phyloP scores from a whole-genome alignment of 2,329 filamentous ascomycete genomes.

The Aspergillus pseudonomiae region DNA sequence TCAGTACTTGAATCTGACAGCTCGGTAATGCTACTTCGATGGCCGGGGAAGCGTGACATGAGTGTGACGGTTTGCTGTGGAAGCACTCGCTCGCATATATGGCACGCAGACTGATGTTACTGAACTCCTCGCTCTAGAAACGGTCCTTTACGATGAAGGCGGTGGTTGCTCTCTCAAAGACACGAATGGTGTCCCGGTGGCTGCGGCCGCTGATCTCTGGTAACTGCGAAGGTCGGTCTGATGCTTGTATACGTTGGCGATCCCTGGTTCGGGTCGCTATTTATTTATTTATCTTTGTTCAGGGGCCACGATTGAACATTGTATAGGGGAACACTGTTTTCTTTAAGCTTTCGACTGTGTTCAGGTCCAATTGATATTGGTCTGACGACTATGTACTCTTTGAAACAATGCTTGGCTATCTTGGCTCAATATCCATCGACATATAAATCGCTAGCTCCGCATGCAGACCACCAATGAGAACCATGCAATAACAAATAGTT shows the following conservation, averaged over 20 bases:
- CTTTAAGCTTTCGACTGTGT: neutral
- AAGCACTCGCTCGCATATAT: no score
- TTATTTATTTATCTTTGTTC: neutral
- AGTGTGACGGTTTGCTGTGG: no score
- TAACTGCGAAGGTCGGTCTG: neutral
- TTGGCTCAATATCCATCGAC: no score
- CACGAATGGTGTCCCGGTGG: neutral
- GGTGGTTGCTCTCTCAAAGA: slow-evolving; percentile 13
- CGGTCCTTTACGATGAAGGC: slow-evolving; percentile 5
- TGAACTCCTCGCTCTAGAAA: neutral
- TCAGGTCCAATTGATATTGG: neutral
- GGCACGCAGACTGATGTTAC: no score
- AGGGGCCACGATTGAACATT: neutral
- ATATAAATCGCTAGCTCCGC: neutral
- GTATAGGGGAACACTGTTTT: neutral
- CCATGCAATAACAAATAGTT: neutral
- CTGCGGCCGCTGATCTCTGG: neutral
- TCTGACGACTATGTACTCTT: no score
- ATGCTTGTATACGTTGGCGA: neutral
- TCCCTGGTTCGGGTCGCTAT: neutral
- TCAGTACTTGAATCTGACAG: no score
- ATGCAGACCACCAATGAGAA: neutral
- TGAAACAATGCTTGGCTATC: no score
- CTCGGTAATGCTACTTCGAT: no score
- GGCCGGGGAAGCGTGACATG: no score